Evolutionary conservation across 75 land plant species (phyloP).

Genomic region (Gnetum montanum): DNA sequence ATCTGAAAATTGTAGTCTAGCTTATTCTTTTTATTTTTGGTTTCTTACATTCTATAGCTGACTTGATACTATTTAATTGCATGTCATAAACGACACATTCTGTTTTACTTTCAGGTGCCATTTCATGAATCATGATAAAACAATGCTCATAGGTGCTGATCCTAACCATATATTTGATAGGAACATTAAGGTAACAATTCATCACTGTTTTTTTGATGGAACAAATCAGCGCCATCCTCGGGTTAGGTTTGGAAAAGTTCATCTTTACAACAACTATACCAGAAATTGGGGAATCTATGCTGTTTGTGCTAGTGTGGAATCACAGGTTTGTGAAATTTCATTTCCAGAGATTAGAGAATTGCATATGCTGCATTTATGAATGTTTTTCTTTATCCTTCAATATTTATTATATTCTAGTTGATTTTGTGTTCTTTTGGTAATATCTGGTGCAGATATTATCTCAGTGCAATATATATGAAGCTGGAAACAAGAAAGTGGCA

Average conservation of each 20-base stretch:
- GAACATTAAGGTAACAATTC: slow-evolving; percentile 84
- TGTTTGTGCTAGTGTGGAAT: slow-evolving; percentile 95
- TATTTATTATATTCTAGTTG: not conserved
- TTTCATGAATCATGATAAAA: slow-evolving; percentile 73
- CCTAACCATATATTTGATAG: slow-evolving; percentile 63
- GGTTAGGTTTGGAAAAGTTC: slow-evolving; percentile 89
- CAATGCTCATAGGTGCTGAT: slow-evolving; percentile 91
- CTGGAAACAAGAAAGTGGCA: slow-evolving; percentile 68
- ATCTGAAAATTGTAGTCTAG: too few relatives aligned
- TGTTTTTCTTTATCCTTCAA: not conserved
- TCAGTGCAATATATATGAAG: slow-evolving; percentile 92
- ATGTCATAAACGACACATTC: too few relatives aligned
- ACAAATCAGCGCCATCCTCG: slow-evolving; percentile 95
- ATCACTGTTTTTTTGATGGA: slow-evolving; percentile 97
- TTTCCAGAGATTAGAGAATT: not conserved
- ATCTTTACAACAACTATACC: slow-evolving; percentile 94
- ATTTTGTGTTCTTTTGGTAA: not conserved
- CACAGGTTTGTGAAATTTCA: slow-evolving; percentile 51
- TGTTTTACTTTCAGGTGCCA: slow-evolving; percentile 52
- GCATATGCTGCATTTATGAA: not conserved
- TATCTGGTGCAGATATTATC: slow-evolving; percentile 62
- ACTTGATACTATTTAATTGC: too few relatives aligned
- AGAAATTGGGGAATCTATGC: slow-evolving; percentile 96
- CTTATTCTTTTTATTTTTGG: too few relatives aligned
- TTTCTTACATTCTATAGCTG: too few relatives aligned